phyloP scores from a whole-genome alignment of 495 filamentous ascomycete genomes.

The Pseudotulostoma volvatum region DNA sequence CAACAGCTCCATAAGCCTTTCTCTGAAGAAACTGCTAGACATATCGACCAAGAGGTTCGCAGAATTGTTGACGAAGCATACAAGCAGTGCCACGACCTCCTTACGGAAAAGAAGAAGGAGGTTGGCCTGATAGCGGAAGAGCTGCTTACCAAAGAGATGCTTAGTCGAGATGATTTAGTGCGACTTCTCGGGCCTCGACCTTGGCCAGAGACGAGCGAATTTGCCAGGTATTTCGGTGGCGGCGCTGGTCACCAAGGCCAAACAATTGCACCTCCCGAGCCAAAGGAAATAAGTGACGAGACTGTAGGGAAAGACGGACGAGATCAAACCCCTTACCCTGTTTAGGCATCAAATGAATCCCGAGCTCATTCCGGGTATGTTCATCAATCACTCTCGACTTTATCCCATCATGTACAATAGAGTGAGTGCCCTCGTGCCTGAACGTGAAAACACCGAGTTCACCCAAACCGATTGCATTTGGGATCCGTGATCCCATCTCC shows the following conservation, averaged over 20 bases:
- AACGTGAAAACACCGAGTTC: no score
- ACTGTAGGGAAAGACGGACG: constrained; percentile 27
- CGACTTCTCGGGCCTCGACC: constrained; percentile 68
- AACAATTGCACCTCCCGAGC: constrained; percentile 44
- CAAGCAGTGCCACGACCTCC: constrained; percentile 68
- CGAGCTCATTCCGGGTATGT: no score
- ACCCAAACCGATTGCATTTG: no score
- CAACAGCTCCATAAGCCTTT: constrained; percentile 85
- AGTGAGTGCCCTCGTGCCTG: no score
- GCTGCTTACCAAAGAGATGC: constrained; percentile 76
- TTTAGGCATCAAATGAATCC: no score
- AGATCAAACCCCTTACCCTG: constrained; percentile 26
- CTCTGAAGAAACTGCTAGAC: constrained; percentile 79
- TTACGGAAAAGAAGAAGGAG: constrained; percentile 73
- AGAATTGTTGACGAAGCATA: constrained; percentile 84
- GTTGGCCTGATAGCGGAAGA: constrained; percentile 86
- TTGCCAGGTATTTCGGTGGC: constrained; percentile 77
- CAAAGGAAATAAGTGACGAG: constrained; percentile 19
- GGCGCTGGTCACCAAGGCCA: no score
- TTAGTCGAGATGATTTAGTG: constrained; percentile 80
- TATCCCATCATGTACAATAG: no score
- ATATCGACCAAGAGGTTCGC: constrained; percentile 79
- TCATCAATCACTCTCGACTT: no score
- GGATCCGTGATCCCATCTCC: no score
- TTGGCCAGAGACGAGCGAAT: constrained; percentile 72